phyloP scores from a whole-genome alignment of 257 asterid genomes.

The Gentiana dahurica region DNA sequence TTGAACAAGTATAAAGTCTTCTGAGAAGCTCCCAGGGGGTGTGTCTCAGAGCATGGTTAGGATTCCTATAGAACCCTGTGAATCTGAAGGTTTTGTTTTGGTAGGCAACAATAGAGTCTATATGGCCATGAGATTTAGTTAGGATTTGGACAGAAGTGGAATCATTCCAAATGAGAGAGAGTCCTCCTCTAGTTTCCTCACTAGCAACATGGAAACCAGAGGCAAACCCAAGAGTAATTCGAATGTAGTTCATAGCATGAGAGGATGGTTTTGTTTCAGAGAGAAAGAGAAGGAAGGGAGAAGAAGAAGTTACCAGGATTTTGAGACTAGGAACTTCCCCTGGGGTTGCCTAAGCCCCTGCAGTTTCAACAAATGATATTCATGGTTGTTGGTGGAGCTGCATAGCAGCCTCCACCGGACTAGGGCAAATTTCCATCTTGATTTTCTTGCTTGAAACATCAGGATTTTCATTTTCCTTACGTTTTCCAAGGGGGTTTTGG shows the following conservation, averaged over 20 bases:
- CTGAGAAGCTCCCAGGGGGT: neutral
- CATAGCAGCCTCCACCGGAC: too few species aligned
- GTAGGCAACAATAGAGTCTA: neutral
- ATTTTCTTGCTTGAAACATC: too few species aligned
- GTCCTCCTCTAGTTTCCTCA: neutral
- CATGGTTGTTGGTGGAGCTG: too few species aligned
- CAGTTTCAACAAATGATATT: too few species aligned
- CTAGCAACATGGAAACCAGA: neutral
- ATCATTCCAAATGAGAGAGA: neutral
- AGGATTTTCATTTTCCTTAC: too few species aligned
- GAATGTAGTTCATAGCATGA: neutral
- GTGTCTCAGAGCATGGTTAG: neutral
- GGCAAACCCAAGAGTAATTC: neutral
- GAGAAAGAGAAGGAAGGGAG: neutral
- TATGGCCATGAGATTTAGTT: neutral
- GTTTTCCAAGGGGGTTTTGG: too few species aligned
- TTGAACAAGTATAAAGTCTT: too few species aligned
- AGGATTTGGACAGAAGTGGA: neutral
- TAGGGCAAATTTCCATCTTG: too few species aligned
- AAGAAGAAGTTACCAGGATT: neutral
- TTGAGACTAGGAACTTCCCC: neutral
- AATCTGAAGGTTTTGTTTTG: neutral
- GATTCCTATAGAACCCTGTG: neutral
- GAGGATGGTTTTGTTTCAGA: neutral
- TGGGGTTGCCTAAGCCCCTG: too few species aligned